A percentile compares a stretch with the other conserved stretches of the same genome.
Conservation (phyloP, 164 flowering plant genomes). For the Warburgia ugandensis region DNA sequence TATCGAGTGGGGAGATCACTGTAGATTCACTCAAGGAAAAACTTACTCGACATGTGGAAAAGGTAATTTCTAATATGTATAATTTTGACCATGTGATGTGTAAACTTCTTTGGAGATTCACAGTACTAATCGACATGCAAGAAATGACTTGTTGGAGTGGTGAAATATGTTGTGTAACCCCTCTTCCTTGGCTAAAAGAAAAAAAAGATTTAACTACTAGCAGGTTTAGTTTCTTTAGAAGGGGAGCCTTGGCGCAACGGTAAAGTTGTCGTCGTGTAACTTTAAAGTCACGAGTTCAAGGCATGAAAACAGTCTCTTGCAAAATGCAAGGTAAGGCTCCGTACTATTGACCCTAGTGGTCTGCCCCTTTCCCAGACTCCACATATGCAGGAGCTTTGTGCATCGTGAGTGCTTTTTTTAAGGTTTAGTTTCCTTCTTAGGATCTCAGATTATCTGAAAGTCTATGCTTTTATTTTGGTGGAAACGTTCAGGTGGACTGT, state of each 20-base stretch:
- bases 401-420: background rate
- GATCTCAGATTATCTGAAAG: background rate
- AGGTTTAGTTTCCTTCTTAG: background rate
- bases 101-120: background rate
- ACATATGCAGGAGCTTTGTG: no score
- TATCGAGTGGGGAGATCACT: conserved; percentile 44
- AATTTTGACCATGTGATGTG: background rate
- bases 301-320: no score
- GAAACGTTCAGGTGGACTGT: conserved; percentile 64
- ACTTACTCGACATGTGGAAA: conserved; percentile 81
- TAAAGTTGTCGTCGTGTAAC: background rate
- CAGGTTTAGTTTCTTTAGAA: no score
- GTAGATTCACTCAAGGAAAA: conserved; percentile 55
- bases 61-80: conserved; percentile 42
- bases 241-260: background rate
- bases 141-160: background rate
- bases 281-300: no score
- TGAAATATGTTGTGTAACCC: background rate
- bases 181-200: no score
- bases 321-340: no score
- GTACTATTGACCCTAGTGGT: no score
- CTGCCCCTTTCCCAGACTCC: no score
- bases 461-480: background rate
- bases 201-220: no score
- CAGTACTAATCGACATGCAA: background rate